Conservation (phyloP, 2,329 filamentous ascomycete species). For the Colletotrichum lindemuthianum region DNA sequence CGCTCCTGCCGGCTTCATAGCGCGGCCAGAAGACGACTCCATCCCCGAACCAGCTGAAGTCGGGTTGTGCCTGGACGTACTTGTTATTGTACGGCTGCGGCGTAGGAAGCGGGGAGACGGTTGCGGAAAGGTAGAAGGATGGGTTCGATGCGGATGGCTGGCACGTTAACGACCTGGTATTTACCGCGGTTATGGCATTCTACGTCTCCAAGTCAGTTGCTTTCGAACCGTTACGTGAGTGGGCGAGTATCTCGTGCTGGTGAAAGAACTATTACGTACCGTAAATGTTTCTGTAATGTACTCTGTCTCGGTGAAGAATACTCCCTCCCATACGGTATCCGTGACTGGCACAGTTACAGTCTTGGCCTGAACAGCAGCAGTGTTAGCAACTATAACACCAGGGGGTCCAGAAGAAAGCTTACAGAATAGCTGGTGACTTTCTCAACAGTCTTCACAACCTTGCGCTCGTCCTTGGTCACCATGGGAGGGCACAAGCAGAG, state of each 20-base stretch:
- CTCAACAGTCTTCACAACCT: slow-evolving; percentile 3
- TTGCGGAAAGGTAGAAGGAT: slow-evolving; percentile 2
- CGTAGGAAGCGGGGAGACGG: neutral
- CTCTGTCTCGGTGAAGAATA: neutral
- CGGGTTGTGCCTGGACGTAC: neutral
- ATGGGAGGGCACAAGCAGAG: neutral
- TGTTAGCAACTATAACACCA: too few species aligned
- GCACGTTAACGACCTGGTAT: neutral
- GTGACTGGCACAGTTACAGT: neutral
- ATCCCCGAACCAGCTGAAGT: neutral
- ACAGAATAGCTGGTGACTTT: neutral
- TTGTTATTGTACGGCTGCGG: neutral
- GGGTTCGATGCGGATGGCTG: neutral
- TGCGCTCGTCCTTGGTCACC: slow-evolving; percentile 3
- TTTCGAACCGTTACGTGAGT: too few species aligned
- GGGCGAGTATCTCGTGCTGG: too few species aligned
- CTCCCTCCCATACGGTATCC: neutral
- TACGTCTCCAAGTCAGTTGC: too few species aligned
- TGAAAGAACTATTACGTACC: neutral
- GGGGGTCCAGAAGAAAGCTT: too few species aligned
- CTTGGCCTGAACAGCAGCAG: neutral
- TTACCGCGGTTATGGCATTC: too few species aligned
- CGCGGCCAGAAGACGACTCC: neutral
- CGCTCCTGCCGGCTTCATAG: neutral
- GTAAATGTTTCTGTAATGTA: neutral